Conservation (phyloP, 441 rosid genomes). For the Gossypium trilobum region DNA sequence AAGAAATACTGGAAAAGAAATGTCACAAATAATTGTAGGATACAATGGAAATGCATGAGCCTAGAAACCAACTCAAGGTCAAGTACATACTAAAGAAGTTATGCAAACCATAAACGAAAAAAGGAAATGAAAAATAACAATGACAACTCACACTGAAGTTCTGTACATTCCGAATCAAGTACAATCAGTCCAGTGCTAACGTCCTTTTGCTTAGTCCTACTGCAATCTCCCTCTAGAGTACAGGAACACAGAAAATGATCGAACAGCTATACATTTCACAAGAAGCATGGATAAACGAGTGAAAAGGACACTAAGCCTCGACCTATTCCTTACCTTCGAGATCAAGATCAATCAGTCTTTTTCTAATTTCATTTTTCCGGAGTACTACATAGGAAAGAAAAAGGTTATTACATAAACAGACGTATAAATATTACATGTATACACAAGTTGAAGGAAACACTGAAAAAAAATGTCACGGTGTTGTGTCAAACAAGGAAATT, state of each 20-base stretch:
- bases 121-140: neutral
- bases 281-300: slow-evolving; percentile 7
- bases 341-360: slow-evolving; percentile 9
- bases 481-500: too few species aligned
- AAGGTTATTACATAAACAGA: neutral
- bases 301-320: neutral
- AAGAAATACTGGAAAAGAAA: neutral
- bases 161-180: slow-evolving; percentile 5
- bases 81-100: neutral
- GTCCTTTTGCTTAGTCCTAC: neutral
- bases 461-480: too few species aligned
- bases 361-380: neutral
- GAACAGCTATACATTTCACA: neutral
- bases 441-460: neutral
- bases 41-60: neutral
- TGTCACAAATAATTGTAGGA: neutral
- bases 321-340: neutral
- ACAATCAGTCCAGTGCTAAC: neutral
- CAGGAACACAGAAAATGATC: neutral
- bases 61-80: neutral
- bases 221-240: neutral
- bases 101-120: neutral
- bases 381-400: neutral
- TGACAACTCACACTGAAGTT: neutral
- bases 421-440: neutral